Conservation (phyloP, 495 filamentous ascomycete genomes). For the Aspergillus indologenus region DNA sequence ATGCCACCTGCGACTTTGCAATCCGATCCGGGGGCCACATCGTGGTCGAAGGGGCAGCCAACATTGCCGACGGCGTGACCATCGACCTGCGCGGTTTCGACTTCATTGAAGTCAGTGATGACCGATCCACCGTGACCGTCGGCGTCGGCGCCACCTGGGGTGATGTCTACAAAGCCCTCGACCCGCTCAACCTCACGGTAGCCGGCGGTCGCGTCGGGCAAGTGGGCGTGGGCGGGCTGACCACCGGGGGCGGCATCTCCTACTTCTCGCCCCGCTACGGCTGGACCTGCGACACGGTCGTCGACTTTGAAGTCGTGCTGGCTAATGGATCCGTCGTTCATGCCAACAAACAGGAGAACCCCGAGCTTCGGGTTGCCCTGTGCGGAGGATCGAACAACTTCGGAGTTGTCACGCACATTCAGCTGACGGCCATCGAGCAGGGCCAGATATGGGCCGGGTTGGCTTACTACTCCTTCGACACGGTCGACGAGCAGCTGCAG, state of each 20-base stretch:
- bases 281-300: constrained; percentile 44
- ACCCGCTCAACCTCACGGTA: constrained; percentile 42
- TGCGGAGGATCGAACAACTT: constrained; percentile 51
- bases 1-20: constrained; percentile 23
- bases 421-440: constrained; percentile 30
- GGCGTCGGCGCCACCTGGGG: constrained; percentile 53
- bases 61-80: constrained; percentile 50
- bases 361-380: constrained; percentile 44
- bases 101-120: constrained; percentile 32
- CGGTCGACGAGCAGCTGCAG: constrained; percentile 17
- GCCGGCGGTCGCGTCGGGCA: constrained; percentile 47
- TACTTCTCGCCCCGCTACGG: constrained; percentile 37
- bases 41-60: constrained; percentile 49
- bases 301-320: constrained; percentile 43
- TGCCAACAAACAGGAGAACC: constrained; percentile 26
- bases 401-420: constrained; percentile 55
- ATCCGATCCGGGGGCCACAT: constrained; percentile 42
- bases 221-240: constrained; percentile 34
- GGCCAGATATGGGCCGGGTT: constrained; percentile 40
- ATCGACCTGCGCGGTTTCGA: constrained; percentile 51
- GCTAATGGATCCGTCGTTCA: constrained; percentile 34
- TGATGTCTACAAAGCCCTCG: constrained; percentile 45
- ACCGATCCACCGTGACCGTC: constrained; percentile 35
- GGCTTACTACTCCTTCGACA: constrained; percentile 14
- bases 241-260: constrained; percentile 27